These are phyloP conservation scores for Sclerotinia sclerotiorum DNA, from an alignment of 2,329 filamentous ascomycete species.

Conservation along the genomic window DNA sequence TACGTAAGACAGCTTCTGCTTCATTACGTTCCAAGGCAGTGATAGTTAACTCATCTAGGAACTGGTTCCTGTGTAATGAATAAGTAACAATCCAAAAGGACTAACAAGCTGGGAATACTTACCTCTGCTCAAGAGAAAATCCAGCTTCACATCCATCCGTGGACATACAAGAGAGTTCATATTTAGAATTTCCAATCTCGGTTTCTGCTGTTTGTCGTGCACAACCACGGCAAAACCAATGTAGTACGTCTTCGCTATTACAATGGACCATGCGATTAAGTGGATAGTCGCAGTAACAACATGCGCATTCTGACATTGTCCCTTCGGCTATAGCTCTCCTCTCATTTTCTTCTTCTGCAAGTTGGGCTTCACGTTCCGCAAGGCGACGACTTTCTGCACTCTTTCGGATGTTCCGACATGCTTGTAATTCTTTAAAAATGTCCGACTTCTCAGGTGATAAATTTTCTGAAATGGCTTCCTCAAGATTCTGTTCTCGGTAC, in stretches of 20 bases:
- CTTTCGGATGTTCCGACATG: conserved; percentile 41
- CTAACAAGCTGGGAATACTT: conserved; percentile 44
- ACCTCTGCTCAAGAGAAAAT: conserved; percentile 58
- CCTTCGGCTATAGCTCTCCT: conserved; percentile 48
- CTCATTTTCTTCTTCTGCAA: conserved; percentile 46
- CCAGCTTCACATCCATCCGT: conserved; percentile 62
- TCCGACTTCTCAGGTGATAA: conserved; percentile 24
- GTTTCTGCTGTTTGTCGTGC: conserved; percentile 63
- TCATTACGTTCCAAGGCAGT: conserved; percentile 69
- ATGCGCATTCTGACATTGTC: conserved; percentile 65
- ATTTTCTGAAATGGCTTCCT: neutral
- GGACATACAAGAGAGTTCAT: conserved; percentile 70
- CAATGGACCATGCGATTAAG: conserved; percentile 70
- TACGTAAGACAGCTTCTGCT: conserved; percentile 66
- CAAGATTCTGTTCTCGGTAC: conserved; percentile 26
- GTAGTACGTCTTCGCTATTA: conserved; percentile 47
- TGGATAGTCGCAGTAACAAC: conserved; percentile 68
- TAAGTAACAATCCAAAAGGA: conserved; percentile 25
- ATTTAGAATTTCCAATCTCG: conserved; percentile 67
- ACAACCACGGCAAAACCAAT: conserved; percentile 69
- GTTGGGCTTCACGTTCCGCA: conserved; percentile 45
- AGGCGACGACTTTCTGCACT: conserved; percentile 40
- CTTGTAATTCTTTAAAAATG: conserved; percentile 44
- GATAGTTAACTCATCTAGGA: conserved; percentile 56
- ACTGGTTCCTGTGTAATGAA: conserved; percentile 29